Evolutionary conservation across 371 early-diverging fungal species (phyloP).

Genomic region (Mortierella polycephala): DNA sequence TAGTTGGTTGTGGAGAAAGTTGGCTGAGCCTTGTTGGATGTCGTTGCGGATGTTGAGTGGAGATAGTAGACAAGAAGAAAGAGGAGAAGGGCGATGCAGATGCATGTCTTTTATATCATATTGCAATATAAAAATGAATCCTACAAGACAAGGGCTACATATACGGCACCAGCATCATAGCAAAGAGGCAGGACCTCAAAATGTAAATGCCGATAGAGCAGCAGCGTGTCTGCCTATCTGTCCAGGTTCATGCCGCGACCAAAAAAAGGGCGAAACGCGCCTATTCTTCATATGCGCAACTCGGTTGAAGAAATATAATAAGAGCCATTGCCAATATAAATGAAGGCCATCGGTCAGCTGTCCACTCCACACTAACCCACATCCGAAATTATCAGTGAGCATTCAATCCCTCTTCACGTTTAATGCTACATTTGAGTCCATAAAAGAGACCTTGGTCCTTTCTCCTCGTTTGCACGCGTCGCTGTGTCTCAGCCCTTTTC

Average conservation of each 20-base stretch:
- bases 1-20: too few relatives aligned
- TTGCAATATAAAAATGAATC: too few relatives aligned
- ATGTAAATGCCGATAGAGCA: slow-evolving; percentile 10
- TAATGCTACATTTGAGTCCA: too few relatives aligned
- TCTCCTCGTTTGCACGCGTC: slow-evolving; percentile 1
- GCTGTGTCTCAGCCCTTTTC: slow-evolving; percentile 22
- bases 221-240: neutral
- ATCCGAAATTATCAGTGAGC: neutral
- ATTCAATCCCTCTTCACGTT: too few relatives aligned
- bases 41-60: too few relatives aligned
- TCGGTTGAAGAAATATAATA: neutral
- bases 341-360: neutral
- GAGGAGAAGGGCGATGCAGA: neutral
- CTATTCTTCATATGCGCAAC: too few relatives aligned
- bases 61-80: neutral
- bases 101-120: too few relatives aligned
- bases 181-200: slow-evolving; percentile 5
- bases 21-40: too few relatives aligned
- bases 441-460: neutral
- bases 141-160: neutral
- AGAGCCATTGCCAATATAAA: too few relatives aligned
- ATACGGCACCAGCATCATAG: neutral
- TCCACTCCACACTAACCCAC: neutral
- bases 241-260: neutral
- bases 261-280: neutral